Percentiles rank a stretch among this genome's conserved stretches.
Evolutionary conservation across 805 yeast genomes (phyloP).

Genomic region (Candida caryicola): DNA sequence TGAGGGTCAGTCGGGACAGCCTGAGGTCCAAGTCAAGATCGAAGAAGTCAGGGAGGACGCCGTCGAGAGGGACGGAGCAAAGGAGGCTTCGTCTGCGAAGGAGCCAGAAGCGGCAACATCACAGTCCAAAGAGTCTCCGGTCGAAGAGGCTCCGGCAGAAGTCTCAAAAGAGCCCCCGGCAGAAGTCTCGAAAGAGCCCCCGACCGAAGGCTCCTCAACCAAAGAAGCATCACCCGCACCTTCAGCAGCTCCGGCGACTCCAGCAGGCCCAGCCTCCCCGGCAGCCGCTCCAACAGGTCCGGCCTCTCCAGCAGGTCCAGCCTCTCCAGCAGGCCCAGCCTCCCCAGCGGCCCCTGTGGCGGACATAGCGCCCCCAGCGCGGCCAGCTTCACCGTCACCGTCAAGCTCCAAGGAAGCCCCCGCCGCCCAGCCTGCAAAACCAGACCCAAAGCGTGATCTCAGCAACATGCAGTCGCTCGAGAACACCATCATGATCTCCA

Average conservation of each 20-base stretch:
- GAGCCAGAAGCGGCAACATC: not conserved
- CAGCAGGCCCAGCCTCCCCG: constrained; percentile 1
- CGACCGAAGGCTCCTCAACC: not conserved
- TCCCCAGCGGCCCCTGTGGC: constrained; percentile 3
- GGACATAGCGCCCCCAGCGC: not conserved
- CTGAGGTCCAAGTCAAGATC: constrained; percentile 17
- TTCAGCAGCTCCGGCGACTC: constrained; percentile 1
- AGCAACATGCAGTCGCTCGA: constrained; percentile 54
- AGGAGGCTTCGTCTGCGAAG: not conserved
- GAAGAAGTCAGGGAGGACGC: not conserved
- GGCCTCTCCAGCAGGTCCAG: not conserved
- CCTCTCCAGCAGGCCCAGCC: constrained; percentile 1
- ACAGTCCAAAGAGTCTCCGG: not conserved
- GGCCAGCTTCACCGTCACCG: not conserved
- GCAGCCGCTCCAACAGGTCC: constrained; percentile 2
- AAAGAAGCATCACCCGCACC: not conserved
- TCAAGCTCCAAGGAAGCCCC: not conserved
- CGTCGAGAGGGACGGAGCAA: not conserved
- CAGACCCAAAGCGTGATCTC: constrained; percentile 11
- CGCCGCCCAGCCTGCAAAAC: not conserved
- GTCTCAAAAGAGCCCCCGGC: not conserved
- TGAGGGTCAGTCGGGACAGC: constrained; percentile 34
- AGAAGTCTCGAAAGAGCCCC: not conserved
- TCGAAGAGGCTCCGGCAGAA: not conserved
- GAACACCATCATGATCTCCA: constrained; percentile 79